Percentiles rank a stretch among this genome's conserved stretches.
Evolutionary conservation across 805 yeast genomes (phyloP).

Genomic region (Metschnikowia lunata): DNA sequence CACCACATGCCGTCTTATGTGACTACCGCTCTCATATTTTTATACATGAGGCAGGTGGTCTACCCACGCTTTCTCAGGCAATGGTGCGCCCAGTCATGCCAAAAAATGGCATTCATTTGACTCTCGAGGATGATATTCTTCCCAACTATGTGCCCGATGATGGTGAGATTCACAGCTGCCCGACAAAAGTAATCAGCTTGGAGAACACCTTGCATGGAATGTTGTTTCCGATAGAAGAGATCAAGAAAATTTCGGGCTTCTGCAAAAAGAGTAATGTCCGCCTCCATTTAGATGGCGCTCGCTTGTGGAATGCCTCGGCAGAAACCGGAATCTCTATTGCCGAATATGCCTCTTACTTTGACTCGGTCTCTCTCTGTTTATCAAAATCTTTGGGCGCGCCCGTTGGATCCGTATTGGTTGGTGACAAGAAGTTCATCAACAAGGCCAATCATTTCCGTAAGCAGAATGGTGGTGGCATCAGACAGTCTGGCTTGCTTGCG

Average conservation of each 20-base stretch:
- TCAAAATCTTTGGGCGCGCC: constrained; percentile 44
- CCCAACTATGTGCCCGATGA: constrained; percentile 39
- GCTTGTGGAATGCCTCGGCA: constrained; percentile 41
- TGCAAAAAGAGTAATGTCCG: constrained; percentile 31
- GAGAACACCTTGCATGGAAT: constrained; percentile 44
- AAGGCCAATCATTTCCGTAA: constrained; percentile 44
- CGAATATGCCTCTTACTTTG: constrained; percentile 38
- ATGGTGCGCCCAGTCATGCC: constrained; percentile 38
- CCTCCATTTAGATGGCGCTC: constrained; percentile 42
- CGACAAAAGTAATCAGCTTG: constrained; percentile 40
- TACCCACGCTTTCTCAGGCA: constrained; percentile 41
- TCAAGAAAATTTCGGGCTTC: constrained; percentile 31
- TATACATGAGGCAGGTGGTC: constrained; percentile 40
- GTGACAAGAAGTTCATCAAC: constrained; percentile 24
- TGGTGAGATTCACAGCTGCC: constrained; percentile 43
- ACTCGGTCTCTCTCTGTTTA: constrained; percentile 40
- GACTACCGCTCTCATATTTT: constrained; percentile 36
- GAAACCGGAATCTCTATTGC: constrained; percentile 38
- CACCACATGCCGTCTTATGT: constrained; percentile 39
- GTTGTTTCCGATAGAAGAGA: constrained; percentile 38
- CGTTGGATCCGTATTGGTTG: constrained; percentile 39
- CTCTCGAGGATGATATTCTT: constrained; percentile 35
- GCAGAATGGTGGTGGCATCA: constrained; percentile 43
- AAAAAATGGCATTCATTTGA: constrained; percentile 30
- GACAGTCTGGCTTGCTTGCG: constrained; percentile 40